A percentile compares a stretch with the other conserved stretches of the same genome.
phyloP scores from a whole-genome alignment of 139 green algal species.

The Closterium sp. region DNA sequence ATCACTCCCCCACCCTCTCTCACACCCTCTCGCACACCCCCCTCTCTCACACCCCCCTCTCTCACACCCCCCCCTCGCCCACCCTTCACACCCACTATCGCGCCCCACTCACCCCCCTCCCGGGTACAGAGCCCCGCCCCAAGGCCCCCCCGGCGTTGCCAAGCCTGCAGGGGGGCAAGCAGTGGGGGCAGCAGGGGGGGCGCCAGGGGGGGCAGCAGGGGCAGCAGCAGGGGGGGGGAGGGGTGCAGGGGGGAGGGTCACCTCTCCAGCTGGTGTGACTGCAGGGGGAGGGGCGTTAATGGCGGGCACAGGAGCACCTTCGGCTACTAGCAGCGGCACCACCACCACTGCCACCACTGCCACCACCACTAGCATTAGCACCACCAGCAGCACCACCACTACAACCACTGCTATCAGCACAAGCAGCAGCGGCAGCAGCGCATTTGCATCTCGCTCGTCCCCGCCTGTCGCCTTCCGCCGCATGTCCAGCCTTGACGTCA shows the following conservation, averaged over 20 bases:
- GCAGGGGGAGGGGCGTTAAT: not conserved
- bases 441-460: not conserved
- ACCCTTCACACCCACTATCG: too few species aligned
- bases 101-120: not conserved
- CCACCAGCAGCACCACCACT: too few species aligned
- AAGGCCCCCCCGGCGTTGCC: not conserved
- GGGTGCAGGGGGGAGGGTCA: too few species aligned
- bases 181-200: not conserved
- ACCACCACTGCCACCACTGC: too few species aligned
- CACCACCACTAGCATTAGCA: too few species aligned
- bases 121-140: not conserved
- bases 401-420: too few species aligned
- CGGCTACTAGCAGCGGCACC: not conserved
- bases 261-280: too few species aligned
- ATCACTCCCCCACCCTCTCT: not conserved
- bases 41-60: not conserved
- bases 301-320: not conserved
- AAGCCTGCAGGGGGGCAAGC: not conserved
- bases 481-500: conserved; percentile 3
- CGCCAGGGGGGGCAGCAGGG: not conserved
- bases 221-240: not conserved
- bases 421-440: not conserved
- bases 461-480: not conserved
- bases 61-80: not conserved
- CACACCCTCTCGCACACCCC: not conserved